Base-by-base conservation (phyloP, 768 basidiomycete genomes). In the Podaxis sp. region DNA sequence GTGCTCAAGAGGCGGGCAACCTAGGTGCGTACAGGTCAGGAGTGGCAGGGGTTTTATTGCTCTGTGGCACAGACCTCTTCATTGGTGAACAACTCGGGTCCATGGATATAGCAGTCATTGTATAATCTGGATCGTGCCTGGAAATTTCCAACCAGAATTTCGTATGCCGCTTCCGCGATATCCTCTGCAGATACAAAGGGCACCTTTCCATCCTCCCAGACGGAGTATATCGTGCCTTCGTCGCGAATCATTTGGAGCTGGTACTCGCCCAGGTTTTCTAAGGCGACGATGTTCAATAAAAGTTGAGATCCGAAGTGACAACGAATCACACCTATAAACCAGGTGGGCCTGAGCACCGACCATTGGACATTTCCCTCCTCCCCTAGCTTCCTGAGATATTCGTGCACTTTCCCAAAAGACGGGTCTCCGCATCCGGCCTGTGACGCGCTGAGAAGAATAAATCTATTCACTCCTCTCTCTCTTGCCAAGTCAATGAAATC, bases 341-440 rank as follows among this genome's bases (percentile, higher is more conserved):
- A 77, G 8, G 78, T 75, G 1, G 78, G 78, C 1, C 77, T 67
- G 15, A 80, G 51, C 17, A 74, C 70, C 20, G 67, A 66, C 61
- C 75, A 77, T 36, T 79, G 75, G 2, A 76, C 70, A 0, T 71
- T 73, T 26, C 68, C 57, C n/a, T 69, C 64, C 13, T 65, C 70
- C 1, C 71, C 73, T 26, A 70, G 55, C 10, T 68, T 65, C 15
- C 64, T 68, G 11, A 80, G 68, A 51, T 78, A 77, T 58, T 74
- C 70, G 28, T 78, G 79, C 3, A 77, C 67, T 49, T 70, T 67
- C 2, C 78, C 77, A 41, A 44, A 13, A 1, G 59, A 53, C 10
- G 51, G 51, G n/a, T 20, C 51, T 41, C 59, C 59, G 20, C 50
- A 13, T 22, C 30, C 65, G 10, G 68, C 2, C 22, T 63, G n/a